These are phyloP conservation scores for Pythium biforme DNA, from an alignment of 352 stramenopile species.

Conservation along the genomic window DNA sequence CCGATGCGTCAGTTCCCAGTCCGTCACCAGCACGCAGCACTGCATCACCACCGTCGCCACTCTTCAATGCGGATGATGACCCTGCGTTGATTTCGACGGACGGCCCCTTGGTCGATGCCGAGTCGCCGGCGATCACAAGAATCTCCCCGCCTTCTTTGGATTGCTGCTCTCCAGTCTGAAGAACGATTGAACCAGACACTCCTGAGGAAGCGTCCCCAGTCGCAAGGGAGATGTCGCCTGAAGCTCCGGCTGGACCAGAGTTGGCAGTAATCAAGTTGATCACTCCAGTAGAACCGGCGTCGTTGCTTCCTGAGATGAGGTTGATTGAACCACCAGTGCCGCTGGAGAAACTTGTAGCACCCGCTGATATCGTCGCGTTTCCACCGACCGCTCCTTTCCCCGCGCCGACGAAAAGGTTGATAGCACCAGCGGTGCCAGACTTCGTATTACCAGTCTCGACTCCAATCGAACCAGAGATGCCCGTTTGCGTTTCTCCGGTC, in stretches of 20 bases:
- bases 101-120: conserved; percentile 36
- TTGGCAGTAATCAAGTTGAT: conserved; percentile 41
- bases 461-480: conserved; percentile 42
- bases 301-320: conserved; percentile 45
- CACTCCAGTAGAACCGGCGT: conserved; percentile 37
- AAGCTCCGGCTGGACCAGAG: conserved; percentile 37
- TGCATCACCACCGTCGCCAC: conserved; percentile 37
- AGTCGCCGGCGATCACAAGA: conserved; percentile 36
- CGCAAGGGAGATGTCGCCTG: conserved; percentile 37
- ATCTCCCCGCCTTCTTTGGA: conserved; percentile 38
- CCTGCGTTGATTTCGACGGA: conserved; percentile 38
- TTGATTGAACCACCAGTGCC: conserved; percentile 37
- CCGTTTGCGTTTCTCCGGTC: conserved; percentile 35
- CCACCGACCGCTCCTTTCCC: conserved; percentile 36
- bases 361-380: conserved; percentile 43
- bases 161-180: conserved; percentile 47
- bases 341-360: conserved; percentile 34
- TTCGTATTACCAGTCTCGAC: conserved; percentile 42
- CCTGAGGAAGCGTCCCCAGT: conserved; percentile 37
- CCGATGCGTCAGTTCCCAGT: conserved; percentile 36
- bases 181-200: conserved; percentile 40
- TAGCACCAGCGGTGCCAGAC: conserved; percentile 37
- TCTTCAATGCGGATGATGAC: conserved; percentile 38
- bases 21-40: conserved; percentile 38
- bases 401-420: conserved; percentile 46